A percentile compares a stretch with the other conserved stretches of the same genome.
phyloP scores from a whole-genome alignment of 2,329 filamentous ascomycete genomes.

The Xylariaceae sp. region DNA sequence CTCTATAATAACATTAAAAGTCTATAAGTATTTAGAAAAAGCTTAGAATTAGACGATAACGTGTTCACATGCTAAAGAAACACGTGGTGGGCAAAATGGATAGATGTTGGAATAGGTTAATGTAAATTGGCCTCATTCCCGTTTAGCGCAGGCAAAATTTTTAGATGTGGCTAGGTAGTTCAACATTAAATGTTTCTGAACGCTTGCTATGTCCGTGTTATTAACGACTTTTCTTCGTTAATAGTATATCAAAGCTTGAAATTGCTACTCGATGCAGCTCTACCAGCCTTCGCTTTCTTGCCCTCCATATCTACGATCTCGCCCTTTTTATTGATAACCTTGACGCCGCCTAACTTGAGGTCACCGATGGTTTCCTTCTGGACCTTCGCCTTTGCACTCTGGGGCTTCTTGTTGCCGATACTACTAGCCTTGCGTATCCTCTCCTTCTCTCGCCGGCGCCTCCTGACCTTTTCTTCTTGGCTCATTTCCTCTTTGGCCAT shows the following conservation, averaged over 20 bases:
- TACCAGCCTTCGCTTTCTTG: conserved; percentile 65
- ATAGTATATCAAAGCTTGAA: conserved; percentile 58
- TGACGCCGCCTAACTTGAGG: conserved; percentile 73
- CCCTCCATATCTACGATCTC: conserved; percentile 83
- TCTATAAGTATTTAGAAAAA: too few species aligned
- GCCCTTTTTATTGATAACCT: conserved; percentile 88
- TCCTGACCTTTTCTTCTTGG: conserved; percentile 79
- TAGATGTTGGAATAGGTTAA: too few species aligned
- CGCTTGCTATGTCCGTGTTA: not conserved
- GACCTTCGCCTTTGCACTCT: conserved; percentile 62
- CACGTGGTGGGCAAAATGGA: too few species aligned
- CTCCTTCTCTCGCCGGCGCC: conserved; percentile 83
- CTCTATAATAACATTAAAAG: too few species aligned
- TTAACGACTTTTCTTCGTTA: not conserved
- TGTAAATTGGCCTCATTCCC: too few species aligned
- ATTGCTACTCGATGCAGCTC: conserved; percentile 55
- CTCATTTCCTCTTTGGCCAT: conserved; percentile 84
- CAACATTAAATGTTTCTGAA: not conserved
- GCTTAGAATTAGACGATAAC: too few species aligned
- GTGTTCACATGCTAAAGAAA: too few species aligned
- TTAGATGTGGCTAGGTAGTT: too few species aligned
- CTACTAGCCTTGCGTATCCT: conserved; percentile 71
- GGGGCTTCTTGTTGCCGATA: conserved; percentile 47
- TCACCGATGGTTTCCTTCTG: conserved; percentile 52
- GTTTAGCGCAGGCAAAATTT: too few species aligned